Percentiles rank a stretch among this genome's conserved stretches.
These are phyloP conservation scores for Monoraphidium neglectum DNA, from an alignment of 139 green algal genomes.

Conservation along the genomic window DNA sequence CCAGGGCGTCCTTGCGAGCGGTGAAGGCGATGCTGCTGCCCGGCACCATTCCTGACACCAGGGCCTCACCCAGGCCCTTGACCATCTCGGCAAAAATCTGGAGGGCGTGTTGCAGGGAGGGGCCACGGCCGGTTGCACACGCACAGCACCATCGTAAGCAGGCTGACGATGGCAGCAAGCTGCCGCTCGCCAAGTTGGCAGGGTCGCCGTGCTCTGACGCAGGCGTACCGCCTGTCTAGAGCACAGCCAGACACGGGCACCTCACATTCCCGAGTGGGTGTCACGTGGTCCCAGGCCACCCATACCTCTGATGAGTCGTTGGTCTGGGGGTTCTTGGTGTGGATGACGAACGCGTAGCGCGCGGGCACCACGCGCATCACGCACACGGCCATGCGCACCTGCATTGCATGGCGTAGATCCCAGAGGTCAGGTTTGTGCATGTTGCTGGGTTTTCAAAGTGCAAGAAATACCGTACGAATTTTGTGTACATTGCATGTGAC, in stretches of 20 bases:
- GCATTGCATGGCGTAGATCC: too few relatives aligned
- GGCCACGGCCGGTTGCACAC: background rate
- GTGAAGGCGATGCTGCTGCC: constrained; percentile 87
- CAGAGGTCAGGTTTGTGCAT: too few relatives aligned
- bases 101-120: background rate
- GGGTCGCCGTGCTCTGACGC: too few relatives aligned
- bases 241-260: too few relatives aligned
- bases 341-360: constrained; percentile 98
- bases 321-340: constrained; percentile 96
- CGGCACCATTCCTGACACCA: constrained; percentile 93
- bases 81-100: constrained; percentile 92
- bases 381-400: constrained; percentile 99
- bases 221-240: too few relatives aligned
- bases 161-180: too few relatives aligned
- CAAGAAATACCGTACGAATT: too few relatives aligned
- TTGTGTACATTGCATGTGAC: too few relatives aligned
- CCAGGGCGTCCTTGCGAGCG: constrained; percentile 71
- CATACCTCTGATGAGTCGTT: constrained; percentile 51
- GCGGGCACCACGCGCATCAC: constrained; percentile 88
- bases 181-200: too few relatives aligned
- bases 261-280: too few relatives aligned
- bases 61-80: constrained; percentile 86
- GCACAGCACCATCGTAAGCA: background rate
- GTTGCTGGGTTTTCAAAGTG: too few relatives aligned
- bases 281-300: background rate